Base-by-base conservation (phyloP, 345 rosid genomes). In the Pistacia vera region DNA sequence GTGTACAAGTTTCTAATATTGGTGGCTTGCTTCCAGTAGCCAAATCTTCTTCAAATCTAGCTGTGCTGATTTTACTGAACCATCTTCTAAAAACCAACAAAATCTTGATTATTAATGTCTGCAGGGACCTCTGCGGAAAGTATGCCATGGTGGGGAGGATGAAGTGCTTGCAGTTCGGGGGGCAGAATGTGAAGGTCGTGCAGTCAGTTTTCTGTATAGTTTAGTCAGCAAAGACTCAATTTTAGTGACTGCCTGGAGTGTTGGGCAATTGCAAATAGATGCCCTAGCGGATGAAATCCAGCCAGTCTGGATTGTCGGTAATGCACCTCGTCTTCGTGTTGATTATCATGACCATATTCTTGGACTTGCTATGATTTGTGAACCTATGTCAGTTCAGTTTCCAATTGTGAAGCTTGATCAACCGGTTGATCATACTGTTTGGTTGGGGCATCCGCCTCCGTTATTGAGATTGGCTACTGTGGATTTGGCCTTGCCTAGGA, bases 201-300 rank as follows among this genome's bases (percentile, higher is more conserved):
- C 99, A 13, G 86, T 90, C 76, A 83, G 92, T 84, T 84, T 97
- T 78, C 88, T 94, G 70, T 97, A 92, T 80, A 89, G 89, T 76
- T 73, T 89, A 68, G 89, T 91, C 74, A 84, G 97, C 91, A 97
- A 91, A 85, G 99, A 97, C 80, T 89, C 97, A 11, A 80, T 97
- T 81, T 81, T 97, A 82, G 97, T 94, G 77, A 94, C 95, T 68
- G 97, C 97, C 71, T 94, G 98, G 99, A 92, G 93, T 87, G 92
- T 90, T 75, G 98, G 99, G 58, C 97, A 94, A 68, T 76, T 94
- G 86, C 97, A 97, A 83, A 86, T 97, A 77, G 97, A 94, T 74
- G 97, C 97, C 75, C 82, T 97, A 66, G 97, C 96, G 70, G 98
- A 97, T 87, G 99, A 97, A 88, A 90, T 94, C 77, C 98, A 94